Evolutionary conservation across 2,329 filamentous ascomycete genomes (phyloP).

Genomic region (Sporothrix schenckii): DNA sequence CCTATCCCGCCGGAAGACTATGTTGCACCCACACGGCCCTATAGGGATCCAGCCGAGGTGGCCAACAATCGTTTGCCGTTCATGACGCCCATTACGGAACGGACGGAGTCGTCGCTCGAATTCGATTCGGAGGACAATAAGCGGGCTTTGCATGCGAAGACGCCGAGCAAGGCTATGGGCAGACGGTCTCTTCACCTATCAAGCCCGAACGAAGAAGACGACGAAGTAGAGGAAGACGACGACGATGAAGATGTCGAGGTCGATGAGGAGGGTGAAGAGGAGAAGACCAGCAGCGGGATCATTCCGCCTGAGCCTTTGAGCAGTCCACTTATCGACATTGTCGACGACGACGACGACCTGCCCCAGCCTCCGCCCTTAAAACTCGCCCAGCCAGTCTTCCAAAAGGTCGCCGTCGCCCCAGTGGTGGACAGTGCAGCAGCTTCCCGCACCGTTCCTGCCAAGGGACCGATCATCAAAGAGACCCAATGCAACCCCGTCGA

Average conservation of each 20-base stretch:
- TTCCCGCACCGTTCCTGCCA: constrained; percentile 42
- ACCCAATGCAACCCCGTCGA: constrained; percentile 87
- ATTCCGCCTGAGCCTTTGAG: constrained; percentile 43
- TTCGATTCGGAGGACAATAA: constrained; percentile 63
- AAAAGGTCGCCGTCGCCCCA: constrained; percentile 43
- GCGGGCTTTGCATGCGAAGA: constrained; percentile 67
- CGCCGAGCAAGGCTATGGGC: constrained; percentile 66
- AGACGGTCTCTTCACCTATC: constrained; percentile 34
- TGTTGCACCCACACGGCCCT: constrained; percentile 75
- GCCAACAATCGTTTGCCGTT: constrained; percentile 93
- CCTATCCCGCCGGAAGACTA: constrained; percentile 86
- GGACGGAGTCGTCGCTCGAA: constrained; percentile 85
- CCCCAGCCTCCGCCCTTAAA: constrained; percentile 26
- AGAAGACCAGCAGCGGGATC: constrained; percentile 23
- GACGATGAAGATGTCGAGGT: constrained; percentile 44
- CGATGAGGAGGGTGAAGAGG: constrained; percentile 36
- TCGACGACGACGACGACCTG: constrained; percentile 45
- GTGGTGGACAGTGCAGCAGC: constrained; percentile 41
- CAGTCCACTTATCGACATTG: constrained; percentile 63
- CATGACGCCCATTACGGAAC: constrained; percentile 98
- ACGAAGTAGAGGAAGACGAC: constrained; percentile 41
- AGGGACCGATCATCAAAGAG: constrained; percentile 78
- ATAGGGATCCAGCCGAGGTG: constrained; percentile 75
- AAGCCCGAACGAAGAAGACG: constrained; percentile 37
- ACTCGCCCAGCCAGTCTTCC: constrained; percentile 51